Percentiles rank a stretch among this genome's conserved stretches.
These are phyloP conservation scores for Ophiostoma sp. DNA, from an alignment of 2,329 filamentous ascomycete species.

Conservation along the genomic window DNA sequence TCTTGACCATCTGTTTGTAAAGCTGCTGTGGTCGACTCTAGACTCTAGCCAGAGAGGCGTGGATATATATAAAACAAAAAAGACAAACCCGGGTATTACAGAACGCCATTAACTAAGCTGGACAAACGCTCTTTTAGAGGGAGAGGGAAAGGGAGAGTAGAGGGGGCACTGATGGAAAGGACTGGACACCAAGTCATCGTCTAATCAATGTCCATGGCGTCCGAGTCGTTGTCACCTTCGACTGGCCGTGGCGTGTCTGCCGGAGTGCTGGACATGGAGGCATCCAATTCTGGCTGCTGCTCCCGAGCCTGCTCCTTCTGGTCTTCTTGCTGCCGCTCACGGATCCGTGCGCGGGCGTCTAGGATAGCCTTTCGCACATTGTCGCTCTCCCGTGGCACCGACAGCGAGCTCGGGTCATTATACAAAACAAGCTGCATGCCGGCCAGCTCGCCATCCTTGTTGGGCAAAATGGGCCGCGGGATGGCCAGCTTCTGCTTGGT, in stretches of 20 bases:
- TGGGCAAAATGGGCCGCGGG: constrained; percentile 56
- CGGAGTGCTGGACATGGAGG: constrained; percentile 20
- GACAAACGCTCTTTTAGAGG: background rate
- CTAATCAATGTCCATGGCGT: constrained; percentile 68
- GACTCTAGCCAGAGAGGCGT: background rate
- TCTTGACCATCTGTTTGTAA: background rate
- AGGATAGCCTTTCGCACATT: constrained; percentile 80
- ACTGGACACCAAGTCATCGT: background rate
- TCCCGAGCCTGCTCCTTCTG: constrained; percentile 33
- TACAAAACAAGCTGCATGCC: constrained; percentile 82
- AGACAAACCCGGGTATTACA: constrained; percentile 10
- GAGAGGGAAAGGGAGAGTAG: background rate
- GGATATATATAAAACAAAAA: background rate
- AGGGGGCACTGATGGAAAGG: background rate
- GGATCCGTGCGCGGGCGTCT: constrained; percentile 69
- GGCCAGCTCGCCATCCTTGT: constrained; percentile 55
- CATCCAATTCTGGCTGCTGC: constrained; percentile 1
- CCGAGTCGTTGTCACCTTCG: constrained; percentile 46
- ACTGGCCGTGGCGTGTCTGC: constrained; percentile 1
- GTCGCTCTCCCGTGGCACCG: constrained; percentile 71
- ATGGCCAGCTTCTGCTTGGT: constrained; percentile 18
- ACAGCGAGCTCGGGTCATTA: constrained; percentile 72
- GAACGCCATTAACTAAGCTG: constrained; percentile 28
- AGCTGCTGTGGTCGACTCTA: background rate
- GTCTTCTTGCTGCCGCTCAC: constrained; percentile 57